phyloP scores from a whole-genome alignment of 2,329 filamentous ascomycete genomes.

The Periconia sp. region DNA sequence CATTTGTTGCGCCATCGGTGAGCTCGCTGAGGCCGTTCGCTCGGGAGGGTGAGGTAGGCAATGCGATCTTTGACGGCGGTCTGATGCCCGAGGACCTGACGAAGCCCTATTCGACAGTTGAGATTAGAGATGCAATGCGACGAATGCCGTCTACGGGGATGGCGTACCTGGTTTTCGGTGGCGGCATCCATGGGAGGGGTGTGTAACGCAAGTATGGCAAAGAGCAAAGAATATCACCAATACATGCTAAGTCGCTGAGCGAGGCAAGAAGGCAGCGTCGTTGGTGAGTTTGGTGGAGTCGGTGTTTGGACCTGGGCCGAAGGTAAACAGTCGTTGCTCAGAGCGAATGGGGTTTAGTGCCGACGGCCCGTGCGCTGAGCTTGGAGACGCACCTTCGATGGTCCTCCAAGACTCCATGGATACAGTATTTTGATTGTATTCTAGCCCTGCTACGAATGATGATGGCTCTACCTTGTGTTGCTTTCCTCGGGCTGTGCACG shows the following conservation, averaged over 20 bases:
- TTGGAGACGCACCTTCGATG: too few species aligned
- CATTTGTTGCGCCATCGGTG: constrained; percentile 60
- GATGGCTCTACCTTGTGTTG: too few species aligned
- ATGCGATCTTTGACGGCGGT: constrained; percentile 31
- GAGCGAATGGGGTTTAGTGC: constrained; percentile 1
- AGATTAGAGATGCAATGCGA: constrained; percentile 19
- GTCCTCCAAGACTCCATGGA: too few species aligned
- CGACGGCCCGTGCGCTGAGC: not conserved
- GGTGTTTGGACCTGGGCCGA: constrained; percentile 9
- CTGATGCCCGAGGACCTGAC: constrained; percentile 39
- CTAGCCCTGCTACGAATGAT: too few species aligned
- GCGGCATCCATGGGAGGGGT: constrained; percentile 25
- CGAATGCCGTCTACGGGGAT: not conserved
- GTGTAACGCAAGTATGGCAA: constrained; percentile 13
- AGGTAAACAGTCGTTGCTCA: constrained; percentile 19
- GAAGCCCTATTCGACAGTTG: constrained; percentile 22
- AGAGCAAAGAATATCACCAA: constrained; percentile 26
- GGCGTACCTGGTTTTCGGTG: constrained; percentile 39
- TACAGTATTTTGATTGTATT: too few species aligned
- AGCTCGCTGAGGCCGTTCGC: constrained; percentile 54
- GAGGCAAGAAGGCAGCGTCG: constrained; percentile 17
- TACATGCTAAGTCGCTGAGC: constrained; percentile 25
- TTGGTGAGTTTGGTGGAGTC: constrained; percentile 15
- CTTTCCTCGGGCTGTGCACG: too few species aligned
- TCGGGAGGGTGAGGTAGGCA: constrained; percentile 30